Evolutionary conservation across 176 grass and related monocot species (phyloP), one percentile per base, ranked within the genome.

Genomic region (Puccinellia tenuiflora): DNA sequence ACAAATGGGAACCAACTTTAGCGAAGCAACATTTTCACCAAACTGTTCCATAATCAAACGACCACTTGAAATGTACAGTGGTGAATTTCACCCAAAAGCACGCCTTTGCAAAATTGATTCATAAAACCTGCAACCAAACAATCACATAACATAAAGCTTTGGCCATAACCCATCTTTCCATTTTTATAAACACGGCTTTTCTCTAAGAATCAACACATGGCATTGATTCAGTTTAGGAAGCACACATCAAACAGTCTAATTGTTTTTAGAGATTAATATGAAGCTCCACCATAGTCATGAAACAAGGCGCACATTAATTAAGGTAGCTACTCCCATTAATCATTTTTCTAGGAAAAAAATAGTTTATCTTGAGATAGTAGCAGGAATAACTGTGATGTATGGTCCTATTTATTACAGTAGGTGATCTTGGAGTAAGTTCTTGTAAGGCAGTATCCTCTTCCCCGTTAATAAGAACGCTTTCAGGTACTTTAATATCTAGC

Each of bases 391-490:
- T 73, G 46, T 64, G 74, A 18, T 9, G 5, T 53, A 60, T 20
- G 64, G 20, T 60, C 54, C 29, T 81, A 55, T 77, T 39, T 77
- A 54, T 68, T 52, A 55, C 47, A 65, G 46, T 48, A 86, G 67
- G 31, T 71, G 81, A 88, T 77, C 60, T 55, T 68, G 83, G 75
- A 48, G 79, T 68, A 67, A 86, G 77, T 81, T 84, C 85, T 88
- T 87, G 72, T 62, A 89, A 90, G 63, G n/a, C 79, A 69, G 53
- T 86, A 59, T 86, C 75, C 9, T 77, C 93, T 14, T 82, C 93
- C 65, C 86, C 87, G 42, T 79, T 90, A 76, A 86, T 90, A 76
- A 86, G 75, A 86, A 89, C 83, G 15, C 61, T 91, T 66, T 94
- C 92, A 81, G 89, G 78, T 90, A 88, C 64, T 83, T 25, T 47